These are phyloP conservation scores for Pterocarpus santalinus DNA, from an alignment of 306 rosid genomes.

Conservation along the genomic window DNA sequence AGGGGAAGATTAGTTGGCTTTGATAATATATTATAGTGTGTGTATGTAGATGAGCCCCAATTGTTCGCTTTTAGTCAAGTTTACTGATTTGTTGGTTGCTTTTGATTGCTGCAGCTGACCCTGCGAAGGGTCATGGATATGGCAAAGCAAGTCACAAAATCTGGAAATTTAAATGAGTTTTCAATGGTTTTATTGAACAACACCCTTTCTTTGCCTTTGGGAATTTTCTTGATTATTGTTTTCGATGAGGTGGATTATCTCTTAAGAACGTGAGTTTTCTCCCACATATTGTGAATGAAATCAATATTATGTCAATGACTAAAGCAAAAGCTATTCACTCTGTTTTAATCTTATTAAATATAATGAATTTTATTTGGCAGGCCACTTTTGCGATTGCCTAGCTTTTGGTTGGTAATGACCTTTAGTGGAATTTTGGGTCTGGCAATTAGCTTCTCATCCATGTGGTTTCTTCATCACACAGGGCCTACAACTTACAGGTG, in stretches of 20 bases:
- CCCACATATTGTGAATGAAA: slow-evolving; percentile 24
- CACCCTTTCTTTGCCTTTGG: slow-evolving; percentile 90
- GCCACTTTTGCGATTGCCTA: slow-evolving; percentile 86
- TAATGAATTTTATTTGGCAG: slow-evolving; percentile 61
- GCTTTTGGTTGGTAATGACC: slow-evolving; percentile 92
- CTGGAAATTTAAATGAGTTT: slow-evolving; percentile 93
- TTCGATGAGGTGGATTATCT: slow-evolving; percentile 95
- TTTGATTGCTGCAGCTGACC: slow-evolving; percentile 74
- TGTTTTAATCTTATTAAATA: slow-evolving; percentile 26
- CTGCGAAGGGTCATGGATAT: slow-evolving; percentile 94
- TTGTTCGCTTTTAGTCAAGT: slow-evolving; percentile 32
- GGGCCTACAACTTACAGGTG: slow-evolving; percentile 81
- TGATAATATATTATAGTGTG: neutral
- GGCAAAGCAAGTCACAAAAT: slow-evolving; percentile 84
- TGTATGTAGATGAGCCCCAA: slow-evolving; percentile 16
- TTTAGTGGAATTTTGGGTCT: slow-evolving; percentile 93
- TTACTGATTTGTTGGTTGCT: slow-evolving; percentile 45
- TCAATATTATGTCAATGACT: slow-evolving; percentile 18
- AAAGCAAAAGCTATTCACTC: slow-evolving; percentile 5
- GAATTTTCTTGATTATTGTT: slow-evolving; percentile 73
- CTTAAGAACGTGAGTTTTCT: slow-evolving; percentile 73
- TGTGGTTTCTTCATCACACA: slow-evolving; percentile 99
- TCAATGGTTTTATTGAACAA: slow-evolving; percentile 98
- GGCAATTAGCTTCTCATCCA: slow-evolving; percentile 95
- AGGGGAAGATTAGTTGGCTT: slow-evolving; percentile 15